These are phyloP conservation scores for Cochlearia excelsa DNA, from an alignment of 345 rosid genomes.

Conservation along the genomic window DNA sequence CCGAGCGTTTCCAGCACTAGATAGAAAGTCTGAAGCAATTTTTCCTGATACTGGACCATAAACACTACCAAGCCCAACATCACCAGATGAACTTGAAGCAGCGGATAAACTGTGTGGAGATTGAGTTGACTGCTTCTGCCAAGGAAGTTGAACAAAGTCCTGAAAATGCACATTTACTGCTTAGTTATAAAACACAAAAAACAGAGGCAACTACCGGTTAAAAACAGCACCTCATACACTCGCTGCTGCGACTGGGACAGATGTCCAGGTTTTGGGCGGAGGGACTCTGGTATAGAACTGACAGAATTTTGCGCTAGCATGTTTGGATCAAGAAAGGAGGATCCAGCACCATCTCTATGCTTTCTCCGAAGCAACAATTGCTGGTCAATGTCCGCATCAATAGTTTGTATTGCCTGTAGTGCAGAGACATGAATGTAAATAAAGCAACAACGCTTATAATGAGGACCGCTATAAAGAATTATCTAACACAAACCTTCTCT, in stretches of 20 bases:
- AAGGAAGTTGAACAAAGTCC: constrained; percentile 97
- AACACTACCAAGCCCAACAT: constrained; percentile 44
- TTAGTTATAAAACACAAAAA: constrained; percentile 23
- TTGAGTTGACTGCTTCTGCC: constrained; percentile 86
- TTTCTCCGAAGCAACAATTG: constrained; percentile 79
- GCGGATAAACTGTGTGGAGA: constrained; percentile 53
- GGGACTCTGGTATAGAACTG: constrained; percentile 79
- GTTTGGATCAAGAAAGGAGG: constrained; percentile 67
- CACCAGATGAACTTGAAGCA: constrained; percentile 54
- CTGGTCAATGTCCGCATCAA: constrained; percentile 82
- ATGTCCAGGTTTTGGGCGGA: constrained; percentile 93
- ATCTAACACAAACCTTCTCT: constrained; percentile 60
- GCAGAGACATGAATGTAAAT: constrained; percentile 10
- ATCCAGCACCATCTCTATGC: constrained; percentile 73
- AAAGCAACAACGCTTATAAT: constrained; percentile 1
- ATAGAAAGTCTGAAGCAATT: constrained; percentile 45
- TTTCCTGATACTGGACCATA: constrained; percentile 57
- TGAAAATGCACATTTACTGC: constrained; percentile 29
- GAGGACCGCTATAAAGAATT: constrained; percentile 3
- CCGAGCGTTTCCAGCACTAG: constrained; percentile 49
- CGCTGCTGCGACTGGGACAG: constrained; percentile 83
- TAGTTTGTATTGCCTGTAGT: constrained; percentile 84
- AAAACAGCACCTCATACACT: constrained; percentile 76
- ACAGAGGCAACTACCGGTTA: constrained; percentile 8
- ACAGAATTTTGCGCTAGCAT: constrained; percentile 69